These are phyloP conservation scores for Hyphopichia khmerensis DNA, from an alignment of 1,139 yeast genomes.

Conservation along the genomic window DNA sequence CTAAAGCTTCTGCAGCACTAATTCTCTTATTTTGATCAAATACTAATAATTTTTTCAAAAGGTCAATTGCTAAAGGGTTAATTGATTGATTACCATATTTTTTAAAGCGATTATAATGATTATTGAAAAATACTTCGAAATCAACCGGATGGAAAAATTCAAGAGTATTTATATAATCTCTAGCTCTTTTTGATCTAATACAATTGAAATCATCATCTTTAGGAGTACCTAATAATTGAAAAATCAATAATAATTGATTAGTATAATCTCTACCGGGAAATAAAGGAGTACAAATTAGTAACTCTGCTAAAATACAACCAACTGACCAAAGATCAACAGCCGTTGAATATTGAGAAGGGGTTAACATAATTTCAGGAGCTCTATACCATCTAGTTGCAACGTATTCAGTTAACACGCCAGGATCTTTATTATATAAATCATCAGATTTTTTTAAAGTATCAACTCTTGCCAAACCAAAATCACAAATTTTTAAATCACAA, in stretches of 20 bases:
- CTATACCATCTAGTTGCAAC: slow-evolving; percentile 83
- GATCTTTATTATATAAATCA: slow-evolving; percentile 35
- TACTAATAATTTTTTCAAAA: slow-evolving; percentile 55
- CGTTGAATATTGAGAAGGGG: slow-evolving; percentile 65
- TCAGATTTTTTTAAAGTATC: slow-evolving; percentile 24
- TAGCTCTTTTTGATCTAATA: slow-evolving; percentile 61
- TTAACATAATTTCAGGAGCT: slow-evolving; percentile 77
- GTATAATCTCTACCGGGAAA: slow-evolving; percentile 81
- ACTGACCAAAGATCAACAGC: slow-evolving; percentile 81
- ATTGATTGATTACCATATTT: slow-evolving; percentile 13
- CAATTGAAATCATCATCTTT: slow-evolving; percentile 52
- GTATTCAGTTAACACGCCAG: slow-evolving; percentile 60
- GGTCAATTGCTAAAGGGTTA: slow-evolving; percentile 62
- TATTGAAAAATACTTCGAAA: slow-evolving; percentile 42
- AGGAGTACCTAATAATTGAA: slow-evolving; percentile 68
- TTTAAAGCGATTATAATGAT: slow-evolving; percentile 14
- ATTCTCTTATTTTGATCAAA: slow-evolving; percentile 67
- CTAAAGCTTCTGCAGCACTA: slow-evolving; percentile 62
- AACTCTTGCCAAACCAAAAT: slow-evolving; percentile 55
- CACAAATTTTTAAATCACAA: slow-evolving; percentile 50
- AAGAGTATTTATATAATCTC: slow-evolving; percentile 56
- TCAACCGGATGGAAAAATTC: slow-evolving; percentile 51
- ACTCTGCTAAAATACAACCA: slow-evolving; percentile 73
- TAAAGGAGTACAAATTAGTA: slow-evolving; percentile 60
- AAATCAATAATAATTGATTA: slow-evolving; percentile 61